A percentile compares a stretch with the other conserved stretches of the same genome.
Evolutionary conservation across 176 grass and related monocot species (phyloP).

Genomic region (Bromus sterilis): DNA sequence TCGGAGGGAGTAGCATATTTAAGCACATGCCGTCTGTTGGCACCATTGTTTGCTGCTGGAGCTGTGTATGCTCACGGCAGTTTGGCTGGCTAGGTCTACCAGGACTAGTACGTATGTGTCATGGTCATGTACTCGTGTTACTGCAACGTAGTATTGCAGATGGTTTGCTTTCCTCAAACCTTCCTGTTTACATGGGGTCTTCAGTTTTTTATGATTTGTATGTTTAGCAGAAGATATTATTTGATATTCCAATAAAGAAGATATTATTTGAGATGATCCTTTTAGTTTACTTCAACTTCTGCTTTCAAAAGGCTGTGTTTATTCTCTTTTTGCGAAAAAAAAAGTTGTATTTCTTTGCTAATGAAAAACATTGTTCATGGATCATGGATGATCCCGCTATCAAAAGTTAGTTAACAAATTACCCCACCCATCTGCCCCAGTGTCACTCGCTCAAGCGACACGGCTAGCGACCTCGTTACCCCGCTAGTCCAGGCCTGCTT

Average conservation of each 20-base stretch:
- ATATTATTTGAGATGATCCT: not conserved
- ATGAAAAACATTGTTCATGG: not conserved
- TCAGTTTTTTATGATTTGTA: not conserved
- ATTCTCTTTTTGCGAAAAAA: too few relatives aligned
- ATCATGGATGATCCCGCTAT: not conserved
- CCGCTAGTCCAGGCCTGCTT: too few relatives aligned
- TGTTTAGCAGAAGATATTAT: not conserved
- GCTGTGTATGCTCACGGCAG: constrained; percentile 15
- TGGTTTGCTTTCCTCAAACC: not conserved
- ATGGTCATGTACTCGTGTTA: not conserved
- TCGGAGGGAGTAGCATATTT: too few relatives aligned
- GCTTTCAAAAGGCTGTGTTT: not conserved
- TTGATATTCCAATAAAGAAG: not conserved
- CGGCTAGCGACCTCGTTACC: too few relatives aligned
- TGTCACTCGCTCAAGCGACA: too few relatives aligned
- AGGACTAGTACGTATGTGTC: not conserved
- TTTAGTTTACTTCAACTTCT: not conserved
- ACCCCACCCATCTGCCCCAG: too few relatives aligned
- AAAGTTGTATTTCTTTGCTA: not conserved
- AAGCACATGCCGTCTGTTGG: not conserved
- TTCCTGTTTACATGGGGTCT: not conserved
- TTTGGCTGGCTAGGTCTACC: constrained; percentile 2
- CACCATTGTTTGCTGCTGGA: constrained; percentile 38
- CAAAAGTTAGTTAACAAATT: too few relatives aligned
- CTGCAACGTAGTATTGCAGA: not conserved